Evolutionary conservation across 352 stramenopile species (phyloP).

Genomic region (Pythium biforme): DNA sequence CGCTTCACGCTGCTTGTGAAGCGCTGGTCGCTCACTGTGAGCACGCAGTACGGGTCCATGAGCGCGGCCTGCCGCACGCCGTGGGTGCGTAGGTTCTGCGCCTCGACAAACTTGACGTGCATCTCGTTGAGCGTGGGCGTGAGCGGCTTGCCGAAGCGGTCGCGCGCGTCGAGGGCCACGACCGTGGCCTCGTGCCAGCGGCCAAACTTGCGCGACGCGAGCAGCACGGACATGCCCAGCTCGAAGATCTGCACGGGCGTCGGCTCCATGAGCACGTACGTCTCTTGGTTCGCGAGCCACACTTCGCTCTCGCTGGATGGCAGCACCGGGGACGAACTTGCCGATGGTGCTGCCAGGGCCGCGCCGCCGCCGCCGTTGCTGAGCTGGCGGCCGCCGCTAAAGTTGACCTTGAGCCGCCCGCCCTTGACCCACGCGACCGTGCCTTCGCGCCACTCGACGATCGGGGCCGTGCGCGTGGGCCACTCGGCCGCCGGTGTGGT

Average conservation of each 20-base stretch:
- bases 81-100: conserved; percentile 42
- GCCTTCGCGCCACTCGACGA: conserved; percentile 54
- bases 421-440: conserved; percentile 60
- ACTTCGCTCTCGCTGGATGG: conserved; percentile 31
- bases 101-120: conserved; percentile 50
- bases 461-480: neutral
- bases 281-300: conserved; percentile 44
- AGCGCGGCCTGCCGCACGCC: conserved; percentile 31
- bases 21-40: conserved; percentile 31
- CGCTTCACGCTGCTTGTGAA: conserved; percentile 44
- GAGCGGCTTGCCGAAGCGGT: conserved; percentile 44
- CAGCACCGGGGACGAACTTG: neutral
- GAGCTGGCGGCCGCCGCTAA: conserved; percentile 42
- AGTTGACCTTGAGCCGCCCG: conserved; percentile 58
- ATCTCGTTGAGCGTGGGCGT: conserved; percentile 44
- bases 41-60: conserved; percentile 54
- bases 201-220: conserved; percentile 51
- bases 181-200: conserved; percentile 48
- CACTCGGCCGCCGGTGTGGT: neutral
- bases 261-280: conserved; percentile 45
- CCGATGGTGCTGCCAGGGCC: neutral
- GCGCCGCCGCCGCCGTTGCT: conserved; percentile 9
- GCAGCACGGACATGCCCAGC: conserved; percentile 43
- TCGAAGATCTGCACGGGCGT: conserved; percentile 52
- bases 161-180: conserved; percentile 37